These are phyloP conservation scores for Artemisia argyi DNA, from an alignment of 129 eudicot genomes.

Conservation along the genomic window DNA sequence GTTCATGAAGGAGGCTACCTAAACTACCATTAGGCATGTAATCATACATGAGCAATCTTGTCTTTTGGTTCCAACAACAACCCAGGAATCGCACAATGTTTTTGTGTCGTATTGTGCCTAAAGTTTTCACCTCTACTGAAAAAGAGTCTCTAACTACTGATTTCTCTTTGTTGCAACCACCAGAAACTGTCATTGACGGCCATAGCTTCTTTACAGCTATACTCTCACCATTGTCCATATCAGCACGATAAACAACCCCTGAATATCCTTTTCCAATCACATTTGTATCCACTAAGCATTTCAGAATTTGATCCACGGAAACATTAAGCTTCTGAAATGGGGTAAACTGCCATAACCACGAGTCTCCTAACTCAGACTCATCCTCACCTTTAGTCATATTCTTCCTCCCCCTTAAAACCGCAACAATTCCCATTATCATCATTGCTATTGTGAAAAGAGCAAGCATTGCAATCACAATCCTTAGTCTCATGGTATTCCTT, in stretches of 20 bases:
- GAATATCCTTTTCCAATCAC: conserved; percentile 59
- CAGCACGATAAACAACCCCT: conserved; percentile 56
- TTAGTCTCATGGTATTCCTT: conserved; percentile 35
- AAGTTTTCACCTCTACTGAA: conserved; percentile 54
- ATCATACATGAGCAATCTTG: conserved; percentile 52
- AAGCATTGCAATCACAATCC: conserved; percentile 48
- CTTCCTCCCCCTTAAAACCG: conserved; percentile 44
- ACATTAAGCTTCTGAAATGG: conserved; percentile 55
- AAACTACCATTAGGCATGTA: conserved; percentile 61
- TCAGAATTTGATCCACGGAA: conserved; percentile 39
- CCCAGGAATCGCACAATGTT: conserved; percentile 61
- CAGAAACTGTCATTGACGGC: conserved; percentile 39
- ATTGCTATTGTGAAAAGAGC: conserved; percentile 44
- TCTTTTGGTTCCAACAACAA: conserved; percentile 53
- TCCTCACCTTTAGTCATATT: conserved; percentile 32
- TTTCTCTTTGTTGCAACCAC: conserved; percentile 31
- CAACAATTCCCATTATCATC: conserved; percentile 63
- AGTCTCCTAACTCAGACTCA: conserved; percentile 37
- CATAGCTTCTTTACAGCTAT: conserved; percentile 57
- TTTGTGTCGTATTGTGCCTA: conserved; percentile 58
- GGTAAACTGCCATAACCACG: conserved; percentile 46
- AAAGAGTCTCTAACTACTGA: conserved; percentile 34
- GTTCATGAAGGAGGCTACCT: conserved; percentile 52
- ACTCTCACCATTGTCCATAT: conserved; percentile 36
- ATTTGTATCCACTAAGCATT: conserved; percentile 44